These are phyloP conservation scores for Melocanna baccifera DNA, from an alignment of 176 grass and related monocot species.

Conservation along the genomic window DNA sequence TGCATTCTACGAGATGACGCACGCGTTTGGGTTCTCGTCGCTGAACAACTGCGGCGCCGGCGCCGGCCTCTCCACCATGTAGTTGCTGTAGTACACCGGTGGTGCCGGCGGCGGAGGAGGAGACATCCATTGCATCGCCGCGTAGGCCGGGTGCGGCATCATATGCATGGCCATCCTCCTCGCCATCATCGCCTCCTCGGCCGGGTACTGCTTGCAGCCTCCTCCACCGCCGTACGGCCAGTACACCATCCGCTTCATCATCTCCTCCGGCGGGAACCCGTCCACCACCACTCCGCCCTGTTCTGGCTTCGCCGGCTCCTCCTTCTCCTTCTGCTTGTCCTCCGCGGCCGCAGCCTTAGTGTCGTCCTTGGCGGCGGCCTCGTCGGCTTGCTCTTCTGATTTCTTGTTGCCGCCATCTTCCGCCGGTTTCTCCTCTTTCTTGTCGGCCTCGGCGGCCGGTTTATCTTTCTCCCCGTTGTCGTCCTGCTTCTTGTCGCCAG, in stretches of 20 bases:
- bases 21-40: constrained; percentile 87
- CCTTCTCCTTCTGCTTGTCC: constrained; percentile 22
- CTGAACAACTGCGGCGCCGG: constrained; percentile 70
- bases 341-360: too few species aligned
- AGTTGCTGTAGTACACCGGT: constrained; percentile 32
- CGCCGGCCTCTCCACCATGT: constrained; percentile 42
- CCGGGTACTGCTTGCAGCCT: constrained; percentile 3
- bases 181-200: constrained; percentile 53
- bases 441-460: constrained; percentile 22
- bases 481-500: not conserved
- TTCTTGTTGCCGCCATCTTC: constrained; percentile 25
- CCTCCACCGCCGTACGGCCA: constrained; percentile 33
- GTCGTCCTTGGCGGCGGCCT: not conserved
- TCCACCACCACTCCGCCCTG: constrained; percentile 20
- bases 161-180: constrained; percentile 51
- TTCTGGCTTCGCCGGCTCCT: constrained; percentile 38
- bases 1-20: constrained; percentile 57
- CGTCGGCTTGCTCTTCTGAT: constrained; percentile 25
- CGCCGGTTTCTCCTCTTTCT: constrained; percentile 21
- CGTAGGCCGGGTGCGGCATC: not conserved
- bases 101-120: constrained; percentile 1
- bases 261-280: constrained; percentile 49
- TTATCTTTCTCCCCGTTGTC: not conserved
- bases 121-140: constrained; percentile 21
- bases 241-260: constrained; percentile 65